Evolutionary conservation across 805 yeast species (phyloP).

Genomic region (Metschnikowia koreensis): DNA sequence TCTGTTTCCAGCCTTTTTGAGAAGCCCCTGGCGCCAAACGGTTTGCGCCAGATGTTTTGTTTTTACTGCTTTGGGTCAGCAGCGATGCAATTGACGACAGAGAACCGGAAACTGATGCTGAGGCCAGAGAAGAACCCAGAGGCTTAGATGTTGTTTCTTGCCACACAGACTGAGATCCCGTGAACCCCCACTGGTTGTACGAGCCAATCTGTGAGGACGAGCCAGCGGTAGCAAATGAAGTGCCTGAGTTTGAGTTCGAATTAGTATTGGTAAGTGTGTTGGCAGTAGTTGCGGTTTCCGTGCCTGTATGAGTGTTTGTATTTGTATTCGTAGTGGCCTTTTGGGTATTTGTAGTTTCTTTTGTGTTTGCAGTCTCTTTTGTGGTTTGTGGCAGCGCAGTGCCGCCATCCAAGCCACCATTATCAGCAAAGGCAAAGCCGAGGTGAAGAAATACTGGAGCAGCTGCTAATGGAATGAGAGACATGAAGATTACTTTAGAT

Average conservation of each 20-base stretch:
- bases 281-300: conserved; percentile 10
- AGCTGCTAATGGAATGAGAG: conserved; percentile 11
- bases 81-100: conserved; percentile 10
- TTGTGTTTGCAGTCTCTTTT: background rate
- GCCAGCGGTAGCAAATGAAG: conserved; percentile 3
- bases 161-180: conserved; percentile 41
- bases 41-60: conserved; percentile 3
- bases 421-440: conserved; percentile 16
- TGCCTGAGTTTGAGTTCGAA: background rate
- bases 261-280: background rate
- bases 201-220: conserved; percentile 19
- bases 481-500: conserved; percentile 2
- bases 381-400: background rate
- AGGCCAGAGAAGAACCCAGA: background rate
- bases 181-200: conserved; percentile 43
- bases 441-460: conserved; percentile 11
- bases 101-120: conserved; percentile 1
- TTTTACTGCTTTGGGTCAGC: background rate
- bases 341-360: background rate
- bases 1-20: conserved; percentile 11
- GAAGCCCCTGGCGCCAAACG: background rate
- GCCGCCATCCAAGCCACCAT: conserved; percentile 17
- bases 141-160: conserved; percentile 16
- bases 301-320: conserved; percentile 5
- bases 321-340: conserved; percentile 4